These are phyloP conservation scores for Cercospora beticola DNA, from an alignment of 2,329 filamentous ascomycete genomes.

Conservation along the genomic window DNA sequence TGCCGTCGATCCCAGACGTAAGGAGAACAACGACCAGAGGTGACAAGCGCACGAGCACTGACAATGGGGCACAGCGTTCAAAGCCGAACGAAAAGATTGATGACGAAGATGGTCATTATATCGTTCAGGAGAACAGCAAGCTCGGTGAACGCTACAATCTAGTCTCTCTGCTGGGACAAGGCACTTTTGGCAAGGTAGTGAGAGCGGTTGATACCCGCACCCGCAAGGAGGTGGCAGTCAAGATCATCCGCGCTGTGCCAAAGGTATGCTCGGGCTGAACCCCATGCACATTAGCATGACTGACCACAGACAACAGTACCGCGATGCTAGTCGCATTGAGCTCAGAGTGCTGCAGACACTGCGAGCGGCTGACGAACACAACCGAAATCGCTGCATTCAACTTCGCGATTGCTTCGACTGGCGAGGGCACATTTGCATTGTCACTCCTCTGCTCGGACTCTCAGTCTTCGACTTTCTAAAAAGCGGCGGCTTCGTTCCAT, in stretches of 20 bases:
- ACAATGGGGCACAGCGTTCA: conserved; percentile 28
- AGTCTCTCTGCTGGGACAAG: conserved; percentile 84
- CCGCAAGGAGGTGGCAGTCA: conserved; percentile 84
- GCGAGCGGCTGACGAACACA: conserved; percentile 84
- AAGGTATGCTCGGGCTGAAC: conserved; percentile 51
- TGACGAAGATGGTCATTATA: conserved; percentile 95
- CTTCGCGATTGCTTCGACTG: conserved; percentile 96
- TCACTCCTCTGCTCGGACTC: conserved; percentile 77
- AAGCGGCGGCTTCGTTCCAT: conserved; percentile 90
- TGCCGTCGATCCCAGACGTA: conserved; percentile 61
- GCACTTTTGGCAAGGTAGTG: conserved; percentile 97
- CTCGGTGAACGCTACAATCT: conserved; percentile 91
- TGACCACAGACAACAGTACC: conserved; percentile 55
- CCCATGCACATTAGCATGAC: neutral
- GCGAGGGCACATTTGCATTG: conserved; percentile 90
- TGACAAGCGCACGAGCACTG: conserved; percentile 17
- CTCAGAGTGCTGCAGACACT: conserved; percentile 88
- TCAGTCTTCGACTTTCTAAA: conserved; percentile 99
- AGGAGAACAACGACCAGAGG: conserved; percentile 5
- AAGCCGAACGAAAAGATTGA: conserved; percentile 68
- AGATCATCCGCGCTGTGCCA: conserved; percentile 96
- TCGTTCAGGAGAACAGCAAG: conserved; percentile 81
- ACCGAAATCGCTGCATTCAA: conserved; percentile 95
- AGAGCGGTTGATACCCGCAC: conserved; percentile 79
- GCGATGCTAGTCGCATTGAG: conserved; percentile 93